Evolutionary conservation across 306 rosid genomes (phyloP).

Genomic region (Trifolium subterraneum): DNA sequence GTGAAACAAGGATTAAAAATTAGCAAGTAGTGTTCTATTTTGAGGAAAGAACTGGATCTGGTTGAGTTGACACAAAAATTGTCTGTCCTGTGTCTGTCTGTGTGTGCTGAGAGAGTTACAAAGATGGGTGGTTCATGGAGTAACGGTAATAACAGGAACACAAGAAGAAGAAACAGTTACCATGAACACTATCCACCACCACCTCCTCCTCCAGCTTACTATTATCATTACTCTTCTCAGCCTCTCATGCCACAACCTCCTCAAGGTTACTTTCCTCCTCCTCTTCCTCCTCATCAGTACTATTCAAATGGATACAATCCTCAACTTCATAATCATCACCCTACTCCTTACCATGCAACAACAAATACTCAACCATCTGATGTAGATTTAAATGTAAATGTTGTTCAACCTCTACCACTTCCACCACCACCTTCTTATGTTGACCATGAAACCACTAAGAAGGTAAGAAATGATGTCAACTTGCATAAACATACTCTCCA

Average conservation of each 20-base stretch:
- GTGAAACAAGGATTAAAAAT: neutral
- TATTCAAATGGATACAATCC: conserved; percentile 52
- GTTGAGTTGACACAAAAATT: neutral
- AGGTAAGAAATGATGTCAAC: conserved; percentile 82
- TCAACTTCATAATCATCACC: conserved; percentile 39
- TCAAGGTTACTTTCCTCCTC: conserved; percentile 46
- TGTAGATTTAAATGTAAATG: neutral
- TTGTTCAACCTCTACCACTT: conserved; percentile 42
- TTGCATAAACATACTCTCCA: conserved; percentile 73
- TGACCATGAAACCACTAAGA: conserved; percentile 83
- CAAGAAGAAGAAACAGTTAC: conserved; percentile 62
- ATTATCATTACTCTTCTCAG: conserved; percentile 46
- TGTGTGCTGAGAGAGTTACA: too few species aligned
- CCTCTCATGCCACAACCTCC: conserved; percentile 35
- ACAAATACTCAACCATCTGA: conserved; percentile 11
- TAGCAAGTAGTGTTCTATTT: neutral
- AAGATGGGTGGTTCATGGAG: conserved; percentile 87
- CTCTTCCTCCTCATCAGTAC: conserved; percentile 49
- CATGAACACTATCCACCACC: conserved; percentile 43
- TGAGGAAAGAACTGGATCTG: neutral
- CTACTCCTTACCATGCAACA: conserved; percentile 54
- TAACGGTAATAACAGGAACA: conserved; percentile 52
- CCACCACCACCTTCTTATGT: conserved; percentile 72
- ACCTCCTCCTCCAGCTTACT: conserved; percentile 44
- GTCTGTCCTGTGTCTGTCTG: neutral